Conservation (phyloP, 805 yeast species). For the Blastobotrys chiropterorum region DNA sequence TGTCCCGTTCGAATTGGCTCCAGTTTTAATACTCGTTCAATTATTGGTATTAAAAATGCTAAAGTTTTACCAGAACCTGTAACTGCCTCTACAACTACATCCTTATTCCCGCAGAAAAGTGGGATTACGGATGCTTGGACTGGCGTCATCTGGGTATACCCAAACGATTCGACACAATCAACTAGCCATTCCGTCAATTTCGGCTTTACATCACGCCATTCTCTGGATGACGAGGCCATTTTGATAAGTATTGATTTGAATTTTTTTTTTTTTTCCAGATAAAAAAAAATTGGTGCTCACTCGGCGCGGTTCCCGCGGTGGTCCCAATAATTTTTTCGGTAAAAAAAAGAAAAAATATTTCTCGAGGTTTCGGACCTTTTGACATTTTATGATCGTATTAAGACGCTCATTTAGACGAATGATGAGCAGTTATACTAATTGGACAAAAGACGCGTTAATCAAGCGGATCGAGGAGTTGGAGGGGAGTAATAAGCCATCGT, state of each 20-base stretch:
- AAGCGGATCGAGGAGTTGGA: slow-evolving; percentile 54
- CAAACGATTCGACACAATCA: slow-evolving; percentile 67
- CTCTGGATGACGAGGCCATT: slow-evolving; percentile 35
- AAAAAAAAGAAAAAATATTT: neutral
- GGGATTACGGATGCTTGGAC: slow-evolving; percentile 97
- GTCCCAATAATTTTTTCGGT: neutral
- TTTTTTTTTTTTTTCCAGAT: neutral
- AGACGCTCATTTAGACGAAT: neutral
- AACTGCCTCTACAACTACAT: slow-evolving; percentile 94
- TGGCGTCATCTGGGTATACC: slow-evolving; percentile 83
- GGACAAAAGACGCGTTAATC: slow-evolving; percentile 65
- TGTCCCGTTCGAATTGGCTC: slow-evolving; percentile 44
- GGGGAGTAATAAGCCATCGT: slow-evolving; percentile 5
- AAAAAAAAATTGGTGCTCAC: too few species aligned
- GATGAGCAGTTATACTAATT: slow-evolving; percentile 40
- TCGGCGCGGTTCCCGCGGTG: too few species aligned
- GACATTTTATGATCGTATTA: neutral
- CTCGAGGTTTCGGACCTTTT: neutral
- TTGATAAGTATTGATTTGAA: neutral
- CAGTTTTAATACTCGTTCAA: slow-evolving; percentile 52
- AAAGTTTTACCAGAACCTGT: slow-evolving; percentile 98
- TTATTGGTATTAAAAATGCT: slow-evolving; percentile 78
- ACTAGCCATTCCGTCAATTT: slow-evolving; percentile 61
- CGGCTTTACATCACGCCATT: slow-evolving; percentile 54
- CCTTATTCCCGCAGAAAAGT: slow-evolving; percentile 72